phyloP scores from a whole-genome alignment of 345 rosid species.

The Aurinia saxatilis region DNA sequence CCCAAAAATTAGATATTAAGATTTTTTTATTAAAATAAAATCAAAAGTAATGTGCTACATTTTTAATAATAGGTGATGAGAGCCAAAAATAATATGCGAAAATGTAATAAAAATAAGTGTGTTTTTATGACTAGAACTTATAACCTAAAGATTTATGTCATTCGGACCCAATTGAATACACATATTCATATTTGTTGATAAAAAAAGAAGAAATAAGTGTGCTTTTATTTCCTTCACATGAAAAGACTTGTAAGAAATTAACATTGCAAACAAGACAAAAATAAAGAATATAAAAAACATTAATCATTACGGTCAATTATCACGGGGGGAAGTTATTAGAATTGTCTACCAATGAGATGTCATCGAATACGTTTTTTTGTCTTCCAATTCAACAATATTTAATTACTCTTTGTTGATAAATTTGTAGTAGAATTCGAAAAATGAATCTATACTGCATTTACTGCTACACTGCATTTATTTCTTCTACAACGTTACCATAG shows the following conservation, averaged over 20 bases:
- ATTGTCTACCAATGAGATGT: background rate
- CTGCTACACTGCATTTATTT: no score
- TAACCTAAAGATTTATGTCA: no score
- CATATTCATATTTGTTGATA: no score
- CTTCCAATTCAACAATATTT: background rate
- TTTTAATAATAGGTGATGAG: no score
- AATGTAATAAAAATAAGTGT: no score
- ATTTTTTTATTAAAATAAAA: no score
- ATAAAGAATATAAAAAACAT: slow-evolving; percentile 11
- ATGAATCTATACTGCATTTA: background rate
- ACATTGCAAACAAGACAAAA: slow-evolving; percentile 22
- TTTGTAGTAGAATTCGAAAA: background rate
- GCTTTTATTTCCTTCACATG: background rate
- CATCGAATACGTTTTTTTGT: background rate
- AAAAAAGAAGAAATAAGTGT: background rate
- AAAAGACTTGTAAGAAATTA: background rate
- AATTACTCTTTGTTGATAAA: background rate
- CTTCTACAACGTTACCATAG: no score
- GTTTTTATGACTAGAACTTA: no score
- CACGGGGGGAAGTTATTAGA: background rate
- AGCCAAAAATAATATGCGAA: no score
- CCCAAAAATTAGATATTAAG: no score
- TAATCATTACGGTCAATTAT: slow-evolving; percentile 21
- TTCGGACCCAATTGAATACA: no score
- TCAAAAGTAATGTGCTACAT: no score